Conservation (phyloP, 139 green algal species). For the Chlamydomonas asymmetrica region DNA sequence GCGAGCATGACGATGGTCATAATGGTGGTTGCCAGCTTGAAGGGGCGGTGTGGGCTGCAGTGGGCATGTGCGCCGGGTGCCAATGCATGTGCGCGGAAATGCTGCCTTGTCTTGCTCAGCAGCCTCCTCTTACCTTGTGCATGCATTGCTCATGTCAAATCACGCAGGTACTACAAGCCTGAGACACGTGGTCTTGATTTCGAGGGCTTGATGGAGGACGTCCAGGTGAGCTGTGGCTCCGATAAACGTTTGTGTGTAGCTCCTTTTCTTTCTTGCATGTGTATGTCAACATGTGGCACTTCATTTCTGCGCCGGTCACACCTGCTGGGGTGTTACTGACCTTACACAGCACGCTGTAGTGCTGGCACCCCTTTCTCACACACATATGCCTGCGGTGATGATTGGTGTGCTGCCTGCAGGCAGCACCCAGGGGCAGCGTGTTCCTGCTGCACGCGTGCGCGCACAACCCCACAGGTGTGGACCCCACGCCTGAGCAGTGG, state of each 20-base stretch:
- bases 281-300: no score
- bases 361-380: no score
- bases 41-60: no score
- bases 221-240: slow-evolving; percentile 49
- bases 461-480: slow-evolving; percentile 93
- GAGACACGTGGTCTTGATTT: slow-evolving; percentile 85
- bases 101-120: neutral
- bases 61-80: neutral
- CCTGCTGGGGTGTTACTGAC: no score
- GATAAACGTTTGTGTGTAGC: neutral
- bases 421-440: slow-evolving; percentile 67
- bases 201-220: slow-evolving; percentile 78
- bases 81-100: neutral
- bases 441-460: slow-evolving; percentile 88
- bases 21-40: no score
- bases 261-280: neutral
- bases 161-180: slow-evolving; percentile 87
- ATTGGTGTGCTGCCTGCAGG: no score
- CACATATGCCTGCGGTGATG: no score
- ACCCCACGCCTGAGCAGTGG: slow-evolving; percentile 90
- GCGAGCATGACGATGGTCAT: no score
- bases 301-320: no score
- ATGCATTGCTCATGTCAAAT: slow-evolving; percentile 1
- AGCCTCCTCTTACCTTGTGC: slow-evolving; percentile 20
- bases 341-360: no score